These are phyloP conservation scores for Globisporangium sylvaticum DNA, from an alignment of 352 stramenopile genomes.

Conservation along the genomic window DNA sequence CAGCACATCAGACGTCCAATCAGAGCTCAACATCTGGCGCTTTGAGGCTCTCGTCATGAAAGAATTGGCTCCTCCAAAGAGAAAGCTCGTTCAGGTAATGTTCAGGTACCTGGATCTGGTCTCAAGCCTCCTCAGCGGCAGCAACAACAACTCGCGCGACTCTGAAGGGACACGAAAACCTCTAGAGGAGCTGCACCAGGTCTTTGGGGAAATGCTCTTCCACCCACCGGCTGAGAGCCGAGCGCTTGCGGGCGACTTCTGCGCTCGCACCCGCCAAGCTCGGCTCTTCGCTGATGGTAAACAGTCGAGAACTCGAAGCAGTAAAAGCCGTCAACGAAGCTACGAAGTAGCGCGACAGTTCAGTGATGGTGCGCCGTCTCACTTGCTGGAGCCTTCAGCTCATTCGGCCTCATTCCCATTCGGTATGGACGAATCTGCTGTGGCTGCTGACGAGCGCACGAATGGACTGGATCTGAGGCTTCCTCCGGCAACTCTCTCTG, in stretches of 20 bases:
- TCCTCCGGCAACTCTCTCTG: slow-evolving; percentile 8
- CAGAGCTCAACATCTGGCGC: background rate
- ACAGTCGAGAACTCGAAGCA: background rate
- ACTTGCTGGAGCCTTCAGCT: too few relatives aligned
- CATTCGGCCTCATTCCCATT: too few relatives aligned
- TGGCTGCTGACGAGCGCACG: too few relatives aligned
- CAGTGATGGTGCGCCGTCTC: background rate
- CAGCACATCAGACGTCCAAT: background rate
- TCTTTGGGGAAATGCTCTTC: background rate
- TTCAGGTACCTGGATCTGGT: background rate
- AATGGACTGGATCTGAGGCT: slow-evolving; percentile 3
- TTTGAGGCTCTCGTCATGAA: background rate
- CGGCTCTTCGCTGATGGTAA: background rate
- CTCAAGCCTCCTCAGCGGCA: background rate
- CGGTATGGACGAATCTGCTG: too few relatives aligned
- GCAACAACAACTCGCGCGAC: background rate
- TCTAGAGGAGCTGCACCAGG: background rate
- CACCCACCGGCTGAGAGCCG: background rate
- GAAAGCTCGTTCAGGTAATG: background rate
- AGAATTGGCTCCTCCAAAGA: background rate
- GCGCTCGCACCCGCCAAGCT: background rate
- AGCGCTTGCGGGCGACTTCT: background rate
- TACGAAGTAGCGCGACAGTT: background rate
- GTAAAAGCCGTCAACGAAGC: background rate
- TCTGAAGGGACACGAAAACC: background rate